Evolutionary conservation across 192 early-diverging fungal species (phyloP), one percentile per base, ranked within the genome.

Genomic region (Gaertneriomyces semiglobifer): DNA sequence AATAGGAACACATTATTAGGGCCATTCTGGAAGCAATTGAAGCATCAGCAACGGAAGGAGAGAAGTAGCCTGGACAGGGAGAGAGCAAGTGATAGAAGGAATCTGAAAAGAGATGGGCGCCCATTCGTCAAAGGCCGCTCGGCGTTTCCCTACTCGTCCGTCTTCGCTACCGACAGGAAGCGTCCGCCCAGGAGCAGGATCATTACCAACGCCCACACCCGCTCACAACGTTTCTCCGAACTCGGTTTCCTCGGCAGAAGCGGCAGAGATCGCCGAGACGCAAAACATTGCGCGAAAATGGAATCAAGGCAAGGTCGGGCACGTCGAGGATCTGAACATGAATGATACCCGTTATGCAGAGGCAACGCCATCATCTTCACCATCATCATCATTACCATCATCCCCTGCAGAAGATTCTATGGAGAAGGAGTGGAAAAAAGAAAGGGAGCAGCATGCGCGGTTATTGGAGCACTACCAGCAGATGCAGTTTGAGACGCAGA

Each of bases 391-490:
- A 2, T 33, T 33, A 33, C 25, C 25, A 33, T 33, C 2, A 33
- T 33, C 25, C 25, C 25, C 25, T 33, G 25, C 25, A 2, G 25
- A 33, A 33, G 25, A 33, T 33, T 33, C 25, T 33, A 33, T 33
- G 25, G 25, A 33, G 25, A 33, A 33, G 25, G 25, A 33, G 25
- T 33, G 25, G 25, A 33, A 33, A 33, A 33, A 33, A 33, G 25
- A 33, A 33, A 33, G 66, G 8, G 57, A 16, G 45, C 58, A 68
- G 50, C 66, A 68, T 52, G 50, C 38, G 45, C 56, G 58, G 20
- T 16, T 68, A 8, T 43, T 68, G 16, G 66, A 68, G 48, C 66
- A 68, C 44, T 68, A 50, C 50, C n/a, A 68, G 6, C 57, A 48
- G 44, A 60, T 68, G 66, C 47, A 14, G 4, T 60, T 68, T 39